A percentile compares a stretch with the other conserved stretches of the same genome.
phyloP scores from a whole-genome alignment of 75 land plant genomes.

The Gnetum montanum region DNA sequence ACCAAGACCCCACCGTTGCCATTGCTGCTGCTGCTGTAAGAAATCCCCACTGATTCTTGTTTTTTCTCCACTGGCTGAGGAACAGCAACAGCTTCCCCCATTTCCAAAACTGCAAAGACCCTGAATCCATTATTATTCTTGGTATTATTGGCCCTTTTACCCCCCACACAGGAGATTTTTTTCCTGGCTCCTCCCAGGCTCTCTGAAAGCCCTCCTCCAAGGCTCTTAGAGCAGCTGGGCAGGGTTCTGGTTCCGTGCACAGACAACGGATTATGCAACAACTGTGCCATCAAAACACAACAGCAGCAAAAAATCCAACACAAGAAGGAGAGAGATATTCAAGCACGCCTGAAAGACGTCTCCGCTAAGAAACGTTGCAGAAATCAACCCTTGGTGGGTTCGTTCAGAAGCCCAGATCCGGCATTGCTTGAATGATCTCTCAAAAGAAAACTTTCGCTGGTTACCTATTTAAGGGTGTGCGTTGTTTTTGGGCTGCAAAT shows the following conservation, averaged over 20 bases:
- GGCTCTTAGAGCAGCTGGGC: neutral
- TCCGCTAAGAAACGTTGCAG: no score
- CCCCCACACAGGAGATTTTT: neutral
- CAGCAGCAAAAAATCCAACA: no score
- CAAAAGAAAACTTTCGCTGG: no score
- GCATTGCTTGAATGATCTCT: no score
- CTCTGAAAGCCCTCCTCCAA: neutral
- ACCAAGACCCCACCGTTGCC: neutral
- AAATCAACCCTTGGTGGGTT: no score
- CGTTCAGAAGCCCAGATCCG: no score
- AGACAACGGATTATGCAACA: conserved; percentile 2
- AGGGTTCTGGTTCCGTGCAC: neutral
- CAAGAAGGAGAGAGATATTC: no score
- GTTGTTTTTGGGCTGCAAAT: no score
- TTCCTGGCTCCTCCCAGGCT: neutral
- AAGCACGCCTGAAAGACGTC: no score
- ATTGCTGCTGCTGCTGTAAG: neutral
- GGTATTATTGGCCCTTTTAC: neutral
- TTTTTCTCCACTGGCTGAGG: neutral
- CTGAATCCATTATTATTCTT: neutral
- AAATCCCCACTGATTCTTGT: neutral
- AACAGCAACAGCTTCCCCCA: conserved; percentile 1
- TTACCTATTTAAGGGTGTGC: no score
- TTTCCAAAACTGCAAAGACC: neutral
- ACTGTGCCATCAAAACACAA: conserved; percentile 7